A percentile compares a stretch with the other conserved stretches of the same genome.
phyloP scores from a whole-genome alignment of 805 yeast species.

The Candida oleophila region DNA sequence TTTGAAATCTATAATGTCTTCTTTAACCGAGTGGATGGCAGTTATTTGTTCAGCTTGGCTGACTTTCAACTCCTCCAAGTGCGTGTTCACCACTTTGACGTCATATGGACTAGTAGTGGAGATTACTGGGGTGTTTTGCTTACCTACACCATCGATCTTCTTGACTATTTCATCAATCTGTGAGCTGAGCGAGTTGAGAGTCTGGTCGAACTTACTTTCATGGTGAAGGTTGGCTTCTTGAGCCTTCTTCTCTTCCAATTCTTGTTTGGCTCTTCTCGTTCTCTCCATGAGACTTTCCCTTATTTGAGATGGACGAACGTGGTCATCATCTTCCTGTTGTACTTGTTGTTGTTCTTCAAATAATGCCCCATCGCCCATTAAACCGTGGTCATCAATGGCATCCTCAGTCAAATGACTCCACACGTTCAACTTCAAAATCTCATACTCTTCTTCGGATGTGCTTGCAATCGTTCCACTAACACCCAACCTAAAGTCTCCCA shows the following conservation, averaged over 20 bases:
- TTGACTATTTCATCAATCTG: neutral
- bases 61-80: neutral
- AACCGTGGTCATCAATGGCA: conserved; percentile 57
- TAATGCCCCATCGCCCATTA: conserved; percentile 42
- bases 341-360: conserved; percentile 4
- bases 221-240: neutral
- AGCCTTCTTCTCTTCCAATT: conserved; percentile 7
- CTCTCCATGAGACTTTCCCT: conserved; percentile 41
- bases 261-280: conserved; percentile 22
- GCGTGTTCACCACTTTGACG: neutral
- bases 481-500: conserved; percentile 48
- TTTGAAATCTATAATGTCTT: conserved; percentile 25
- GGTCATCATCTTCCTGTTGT: neutral
- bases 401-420: conserved; percentile 55
- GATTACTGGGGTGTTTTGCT: neutral
- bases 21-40: conserved; percentile 16
- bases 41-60: conserved; percentile 18
- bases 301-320: conserved; percentile 16
- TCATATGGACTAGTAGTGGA: conserved; percentile 1
- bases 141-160: neutral
- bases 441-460: conserved; percentile 55
- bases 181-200: neutral
- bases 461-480: conserved; percentile 45
- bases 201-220: neutral
- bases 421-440: conserved; percentile 57